Evolutionary conservation across 148 eudicot species (phyloP), one percentile per base, ranked within the genome.

Genomic region (Spergularia marina): DNA sequence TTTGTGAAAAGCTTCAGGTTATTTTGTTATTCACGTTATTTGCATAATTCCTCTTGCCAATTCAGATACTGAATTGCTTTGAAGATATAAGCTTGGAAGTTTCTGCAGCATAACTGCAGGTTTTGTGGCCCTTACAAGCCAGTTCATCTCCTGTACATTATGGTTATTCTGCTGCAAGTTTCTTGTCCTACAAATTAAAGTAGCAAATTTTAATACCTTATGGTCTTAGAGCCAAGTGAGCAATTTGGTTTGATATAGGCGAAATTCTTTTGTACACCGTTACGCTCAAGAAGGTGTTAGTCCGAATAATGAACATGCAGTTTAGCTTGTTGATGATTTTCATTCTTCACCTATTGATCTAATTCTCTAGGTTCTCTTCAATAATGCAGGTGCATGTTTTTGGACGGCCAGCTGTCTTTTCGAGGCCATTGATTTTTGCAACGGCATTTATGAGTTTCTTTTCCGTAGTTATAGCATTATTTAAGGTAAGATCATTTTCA

Each of bases 371-470:
- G 72, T 70, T 71, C 54, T 73, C 65, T 68, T 36, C 21, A 73
- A 77, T 66, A 84, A 76, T 82, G 65, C 91, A 95, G 99, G 89
- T 86, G 69, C 84, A 83, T 79, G 96, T 92, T 36, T 92, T 78
- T 76, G 86, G 90, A 82, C 84, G 94, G 79, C 88, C 94, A 62
- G 90, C 89, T 73, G 77, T 89, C 82, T 82, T 95, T 58, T 84
- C 99, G 53, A 85, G 89, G 84, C 87, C 99, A 34, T 65, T 95
- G 84, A 86, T 95, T 34, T 95, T 95, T 78, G 99, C 99, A 54
- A 95, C 99, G 64, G 97, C 94, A 72, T 95, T 95, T 77, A 95
- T 95, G 99, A 92, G 97, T 85, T 95, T 95, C 90, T 95, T 95
- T 86, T 95, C 99, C 10, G 97, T 95, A 72, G 97, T 95, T 61